Percentiles rank a stretch among this genome's conserved stretches.
Evolutionary conservation across 805 yeast species (phyloP).

Genomic region (Kazachstania martiniae): DNA sequence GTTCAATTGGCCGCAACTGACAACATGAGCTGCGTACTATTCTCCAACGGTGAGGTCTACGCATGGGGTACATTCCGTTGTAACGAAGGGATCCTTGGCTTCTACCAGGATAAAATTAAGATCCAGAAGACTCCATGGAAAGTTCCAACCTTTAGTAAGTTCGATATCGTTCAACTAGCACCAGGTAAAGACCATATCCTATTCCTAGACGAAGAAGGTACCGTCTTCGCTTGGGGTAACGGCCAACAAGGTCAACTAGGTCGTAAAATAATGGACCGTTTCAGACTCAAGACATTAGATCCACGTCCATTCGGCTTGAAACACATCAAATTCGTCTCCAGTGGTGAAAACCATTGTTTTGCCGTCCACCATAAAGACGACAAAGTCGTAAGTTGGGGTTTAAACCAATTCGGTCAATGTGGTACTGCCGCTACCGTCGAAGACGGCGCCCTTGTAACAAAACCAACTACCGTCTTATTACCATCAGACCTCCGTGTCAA

Average conservation of each 20-base stretch:
- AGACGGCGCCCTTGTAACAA: conserved; percentile 72
- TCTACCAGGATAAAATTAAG: conserved; percentile 50
- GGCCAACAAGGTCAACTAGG: conserved; percentile 93
- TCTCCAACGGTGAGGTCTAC: conserved; percentile 76
- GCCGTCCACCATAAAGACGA: conserved; percentile 73
- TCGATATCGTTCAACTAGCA: conserved; percentile 70
- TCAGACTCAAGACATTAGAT: conserved; percentile 57
- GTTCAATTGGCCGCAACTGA: conserved; percentile 88
- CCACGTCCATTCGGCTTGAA: conserved; percentile 79
- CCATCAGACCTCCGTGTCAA: conserved; percentile 42
- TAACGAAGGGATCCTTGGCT: conserved; percentile 82
- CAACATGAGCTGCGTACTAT: conserved; percentile 71
- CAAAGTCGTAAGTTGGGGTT: conserved; percentile 81
- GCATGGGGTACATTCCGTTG: conserved; percentile 98
- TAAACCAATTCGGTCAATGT: conserved; percentile 95
- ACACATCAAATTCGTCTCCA: conserved; percentile 67
- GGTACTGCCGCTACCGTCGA: conserved; percentile 69
- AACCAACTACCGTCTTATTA: conserved; percentile 63
- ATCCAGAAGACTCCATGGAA: conserved; percentile 61
- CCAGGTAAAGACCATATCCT: conserved; percentile 89
- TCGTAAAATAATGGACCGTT: conserved; percentile 71
- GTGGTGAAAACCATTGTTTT: conserved; percentile 94
- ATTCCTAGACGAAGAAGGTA: conserved; percentile 74
- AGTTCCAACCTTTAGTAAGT: conserved; percentile 37
- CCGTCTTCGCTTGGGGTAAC: conserved; percentile 94